Percentiles rank a stretch among this genome's conserved stretches.
These are phyloP conservation scores for Climacium dendroides DNA, from an alignment of 225 moss, liverwort and hornwort species.

Conservation along the genomic window DNA sequence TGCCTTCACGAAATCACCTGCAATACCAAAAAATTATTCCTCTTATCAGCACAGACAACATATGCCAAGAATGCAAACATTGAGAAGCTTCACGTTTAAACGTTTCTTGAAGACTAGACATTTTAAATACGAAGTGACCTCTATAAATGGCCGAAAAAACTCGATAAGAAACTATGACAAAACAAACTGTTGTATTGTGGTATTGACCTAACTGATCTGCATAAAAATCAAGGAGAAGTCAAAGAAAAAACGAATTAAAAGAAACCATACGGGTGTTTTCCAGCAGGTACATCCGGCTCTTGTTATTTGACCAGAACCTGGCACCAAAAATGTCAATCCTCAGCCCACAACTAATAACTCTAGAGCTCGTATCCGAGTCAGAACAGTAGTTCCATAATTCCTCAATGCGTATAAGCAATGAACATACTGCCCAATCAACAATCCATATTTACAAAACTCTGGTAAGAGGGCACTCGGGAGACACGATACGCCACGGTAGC, in stretches of 20 bases:
- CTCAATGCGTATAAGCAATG: neutral
- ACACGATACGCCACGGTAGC: neutral
- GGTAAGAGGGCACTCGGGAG: neutral
- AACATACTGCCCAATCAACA: neutral
- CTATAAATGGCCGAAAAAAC: neutral
- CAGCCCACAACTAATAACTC: neutral
- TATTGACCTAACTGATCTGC: neutral
- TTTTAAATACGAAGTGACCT: neutral
- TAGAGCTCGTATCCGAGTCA: neutral
- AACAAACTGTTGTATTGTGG: neutral
- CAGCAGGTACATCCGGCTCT: conserved; percentile 55
- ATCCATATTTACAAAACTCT: neutral
- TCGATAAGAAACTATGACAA: neutral
- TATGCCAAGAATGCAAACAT: neutral
- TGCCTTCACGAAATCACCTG: conserved; percentile 46
- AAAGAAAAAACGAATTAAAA: neutral
- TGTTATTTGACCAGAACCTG: conserved; percentile 58
- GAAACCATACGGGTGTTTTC: conserved; percentile 39
- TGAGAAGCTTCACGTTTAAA: neutral
- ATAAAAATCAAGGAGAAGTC: neutral
- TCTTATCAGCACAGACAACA: neutral
- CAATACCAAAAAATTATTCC: neutral
- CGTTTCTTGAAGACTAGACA: neutral
- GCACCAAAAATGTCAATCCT: neutral
- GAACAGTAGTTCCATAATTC: neutral